A percentile compares a stretch with the other conserved stretches of the same genome.
These are phyloP conservation scores for Fusarium sp. DNA, from an alignment of 2,329 filamentous ascomycete genomes.

Conservation along the genomic window DNA sequence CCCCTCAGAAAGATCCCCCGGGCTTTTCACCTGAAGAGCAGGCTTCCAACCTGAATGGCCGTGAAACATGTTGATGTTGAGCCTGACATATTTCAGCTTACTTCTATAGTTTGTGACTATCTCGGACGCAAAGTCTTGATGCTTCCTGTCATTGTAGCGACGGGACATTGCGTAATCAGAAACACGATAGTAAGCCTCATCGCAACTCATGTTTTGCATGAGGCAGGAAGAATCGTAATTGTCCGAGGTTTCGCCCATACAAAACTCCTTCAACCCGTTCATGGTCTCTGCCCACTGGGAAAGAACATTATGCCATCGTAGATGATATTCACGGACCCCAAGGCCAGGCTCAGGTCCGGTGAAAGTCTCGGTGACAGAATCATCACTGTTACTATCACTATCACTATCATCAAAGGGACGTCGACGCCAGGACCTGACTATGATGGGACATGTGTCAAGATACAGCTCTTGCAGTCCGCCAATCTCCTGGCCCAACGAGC, in stretches of 20 bases:
- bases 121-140: neutral
- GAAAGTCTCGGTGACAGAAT: neutral
- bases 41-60: neutral
- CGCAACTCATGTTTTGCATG: neutral
- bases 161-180: neutral
- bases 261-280: slow-evolving; percentile 10
- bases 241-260: neutral
- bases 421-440: slow-evolving; percentile 4
- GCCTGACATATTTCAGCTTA: neutral
- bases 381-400: neutral
- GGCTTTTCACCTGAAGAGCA: neutral
- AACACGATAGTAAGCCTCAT: neutral
- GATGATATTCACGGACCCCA: neutral
- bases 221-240: neutral
- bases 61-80: neutral
- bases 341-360: neutral
- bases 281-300: slow-evolving; percentile 6
- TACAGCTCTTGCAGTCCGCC: slow-evolving; percentile 52
- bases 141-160: neutral
- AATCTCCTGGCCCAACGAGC: slow-evolving; percentile 46
- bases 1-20: neutral
- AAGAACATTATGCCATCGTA: slow-evolving; percentile 14
- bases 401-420: neutral
- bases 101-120: neutral
- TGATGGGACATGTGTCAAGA: slow-evolving; percentile 57